phyloP scores from a whole-genome alignment of 768 basidiomycete genomes.

The Amanita fuliginea region DNA sequence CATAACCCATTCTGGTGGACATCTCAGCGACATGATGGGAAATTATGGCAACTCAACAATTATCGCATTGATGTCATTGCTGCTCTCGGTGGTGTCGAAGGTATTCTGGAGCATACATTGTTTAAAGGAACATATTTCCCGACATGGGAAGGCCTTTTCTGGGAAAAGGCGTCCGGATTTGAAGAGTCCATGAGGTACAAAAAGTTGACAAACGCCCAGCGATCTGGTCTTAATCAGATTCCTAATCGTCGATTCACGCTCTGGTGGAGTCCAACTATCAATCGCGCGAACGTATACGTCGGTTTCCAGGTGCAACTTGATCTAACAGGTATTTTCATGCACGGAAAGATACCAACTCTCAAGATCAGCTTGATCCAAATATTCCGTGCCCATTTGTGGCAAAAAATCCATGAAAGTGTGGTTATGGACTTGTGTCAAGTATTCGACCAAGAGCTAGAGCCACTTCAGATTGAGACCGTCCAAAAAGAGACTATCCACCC shows the following conservation, averaged over 20 bases:
- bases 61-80: conserved; percentile 98
- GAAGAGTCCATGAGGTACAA: conserved; percentile 95
- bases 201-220: conserved; percentile 96
- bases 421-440: conserved; percentile 98
- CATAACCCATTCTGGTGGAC: conserved; percentile 99
- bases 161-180: conserved; percentile 97
- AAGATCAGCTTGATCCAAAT: conserved; percentile 99
- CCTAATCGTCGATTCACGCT: conserved; percentile 98
- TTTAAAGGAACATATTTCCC: conserved; percentile 99
- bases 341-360: conserved; percentile 95
- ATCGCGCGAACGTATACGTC: conserved; percentile 98
- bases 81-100: conserved; percentile 93
- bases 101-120: conserved; percentile 91
- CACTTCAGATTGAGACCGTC: conserved; percentile 96
- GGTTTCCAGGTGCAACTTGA: conserved; percentile 99
- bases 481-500: conserved; percentile 99
- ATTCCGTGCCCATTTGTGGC: conserved; percentile 99
- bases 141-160: conserved; percentile 97
- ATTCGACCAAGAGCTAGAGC: conserved; percentile 97
- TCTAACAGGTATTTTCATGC: conserved; percentile 96
- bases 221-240: conserved; percentile 95
- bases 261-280: conserved; percentile 99
- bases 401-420: conserved; percentile 93
- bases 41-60: conserved; percentile 95
- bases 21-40: conserved; percentile 91